These are phyloP conservation scores for Beta lomatogona DNA, from an alignment of 179 eudicot species.

Conservation along the genomic window DNA sequence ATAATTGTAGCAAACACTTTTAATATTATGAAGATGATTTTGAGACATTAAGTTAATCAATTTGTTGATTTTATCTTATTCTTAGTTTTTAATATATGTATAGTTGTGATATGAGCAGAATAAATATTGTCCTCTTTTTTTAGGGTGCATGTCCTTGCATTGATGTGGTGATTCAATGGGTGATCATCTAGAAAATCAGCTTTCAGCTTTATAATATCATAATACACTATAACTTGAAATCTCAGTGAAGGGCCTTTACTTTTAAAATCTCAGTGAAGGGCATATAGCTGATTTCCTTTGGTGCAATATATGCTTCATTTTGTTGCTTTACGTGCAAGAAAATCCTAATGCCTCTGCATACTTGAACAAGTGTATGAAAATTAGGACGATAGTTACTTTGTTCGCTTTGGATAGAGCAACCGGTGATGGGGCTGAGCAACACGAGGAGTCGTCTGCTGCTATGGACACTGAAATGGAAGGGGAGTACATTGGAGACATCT, in stretches of 20 bases:
- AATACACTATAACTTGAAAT: not conserved
- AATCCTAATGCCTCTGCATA: too few relatives aligned
- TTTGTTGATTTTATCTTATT: not conserved
- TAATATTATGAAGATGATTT: not conserved
- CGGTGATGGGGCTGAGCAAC: too few relatives aligned
- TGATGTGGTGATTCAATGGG: not conserved
- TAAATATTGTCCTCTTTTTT: not conserved
- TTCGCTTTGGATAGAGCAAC: too few relatives aligned
- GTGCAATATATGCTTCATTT: too few relatives aligned
- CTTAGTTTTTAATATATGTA: not conserved
- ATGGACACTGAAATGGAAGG: too few relatives aligned
- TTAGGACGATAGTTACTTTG: too few relatives aligned
- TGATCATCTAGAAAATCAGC: not conserved
- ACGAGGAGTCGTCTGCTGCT: too few relatives aligned
- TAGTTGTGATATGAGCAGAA: not conserved
- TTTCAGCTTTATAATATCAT: not conserved
- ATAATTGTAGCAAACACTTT: not conserved
- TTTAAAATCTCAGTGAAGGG: too few relatives aligned
- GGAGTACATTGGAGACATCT: too few relatives aligned
- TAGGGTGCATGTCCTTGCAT: not conserved
- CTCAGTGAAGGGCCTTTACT: not conserved
- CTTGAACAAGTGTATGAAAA: too few relatives aligned
- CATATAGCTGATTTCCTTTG: too few relatives aligned
- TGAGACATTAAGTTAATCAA: slow-evolving; percentile 1
- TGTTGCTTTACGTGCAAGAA: too few relatives aligned